Percentiles rank a stretch among this genome's conserved stretches.
These are phyloP conservation scores for Taphrina wiesneri DNA, from an alignment of 1,139 yeast species.

Conservation along the genomic window DNA sequence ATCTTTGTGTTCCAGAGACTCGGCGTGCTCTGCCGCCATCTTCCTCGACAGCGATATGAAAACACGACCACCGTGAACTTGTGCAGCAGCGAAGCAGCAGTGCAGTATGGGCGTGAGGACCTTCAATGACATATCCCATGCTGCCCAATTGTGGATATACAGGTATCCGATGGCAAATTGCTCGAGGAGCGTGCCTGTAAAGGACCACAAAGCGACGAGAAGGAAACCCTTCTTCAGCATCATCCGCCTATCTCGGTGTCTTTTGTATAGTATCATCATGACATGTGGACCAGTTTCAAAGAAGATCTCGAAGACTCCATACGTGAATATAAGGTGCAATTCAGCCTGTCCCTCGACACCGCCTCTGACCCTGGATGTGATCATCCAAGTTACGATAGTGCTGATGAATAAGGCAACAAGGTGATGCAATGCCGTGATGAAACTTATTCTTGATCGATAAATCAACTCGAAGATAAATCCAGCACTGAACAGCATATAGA, in stretches of 20 bases:
- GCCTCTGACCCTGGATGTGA: constrained; percentile 1
- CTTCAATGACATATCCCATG: constrained; percentile 18
- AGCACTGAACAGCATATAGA: constrained; percentile 19
- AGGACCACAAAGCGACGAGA: constrained; percentile 11
- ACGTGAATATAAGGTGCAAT: constrained; percentile 14
- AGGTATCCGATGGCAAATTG: constrained; percentile 15
- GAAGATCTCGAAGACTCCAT: constrained; percentile 18
- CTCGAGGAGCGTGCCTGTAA: constrained; percentile 15
- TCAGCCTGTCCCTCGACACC: constrained; percentile 20
- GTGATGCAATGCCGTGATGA: constrained; percentile 17
- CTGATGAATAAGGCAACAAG: constrained; percentile 15
- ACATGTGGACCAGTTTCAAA: constrained; percentile 25
- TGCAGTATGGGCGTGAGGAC: constrained; percentile 19
- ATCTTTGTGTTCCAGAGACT: background rate
- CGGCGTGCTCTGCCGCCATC: constrained; percentile 22
- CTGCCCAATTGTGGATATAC: constrained; percentile 2
- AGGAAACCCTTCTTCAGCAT: constrained; percentile 12
- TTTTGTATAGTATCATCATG: constrained; percentile 8
- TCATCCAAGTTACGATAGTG: constrained; percentile 7
- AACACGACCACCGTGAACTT: constrained; percentile 18
- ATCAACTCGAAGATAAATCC: constrained; percentile 17
- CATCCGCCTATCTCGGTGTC: background rate
- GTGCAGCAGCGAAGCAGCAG: constrained; percentile 19
- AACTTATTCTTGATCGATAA: constrained; percentile 22
- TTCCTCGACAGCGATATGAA: constrained; percentile 18